Conservation (phyloP, 1,284 basidiomycete species). For the Ustilago hordei region DNA sequence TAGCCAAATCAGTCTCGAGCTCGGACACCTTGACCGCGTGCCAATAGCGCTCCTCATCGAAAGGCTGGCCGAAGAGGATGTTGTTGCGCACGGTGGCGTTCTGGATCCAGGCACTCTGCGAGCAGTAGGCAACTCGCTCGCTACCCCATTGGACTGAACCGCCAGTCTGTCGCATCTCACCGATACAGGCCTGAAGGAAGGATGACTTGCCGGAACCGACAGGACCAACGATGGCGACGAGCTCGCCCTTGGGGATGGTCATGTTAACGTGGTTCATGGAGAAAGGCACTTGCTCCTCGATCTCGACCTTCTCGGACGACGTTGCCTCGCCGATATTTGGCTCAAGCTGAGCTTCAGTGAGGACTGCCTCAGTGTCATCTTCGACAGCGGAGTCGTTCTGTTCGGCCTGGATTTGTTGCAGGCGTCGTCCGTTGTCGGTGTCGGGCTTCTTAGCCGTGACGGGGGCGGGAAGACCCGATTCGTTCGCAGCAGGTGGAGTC, state of each 20-base stretch:
- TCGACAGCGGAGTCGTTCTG: constrained; percentile 30
- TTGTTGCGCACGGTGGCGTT: constrained; percentile 78
- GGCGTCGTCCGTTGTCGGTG: constrained; percentile 28
- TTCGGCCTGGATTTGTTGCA: constrained; percentile 47
- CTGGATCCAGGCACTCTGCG: constrained; percentile 90
- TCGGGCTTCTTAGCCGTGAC: constrained; percentile 27
- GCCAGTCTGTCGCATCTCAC: constrained; percentile 62
- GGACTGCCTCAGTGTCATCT: constrained; percentile 30
- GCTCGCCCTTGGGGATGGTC: constrained; percentile 50
- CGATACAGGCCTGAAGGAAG: constrained; percentile 63
- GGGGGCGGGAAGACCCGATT: constrained; percentile 29
- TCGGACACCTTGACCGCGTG: constrained; percentile 59
- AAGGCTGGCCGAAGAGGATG: constrained; percentile 71
- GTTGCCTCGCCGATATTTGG: constrained; percentile 27
- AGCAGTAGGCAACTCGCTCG: constrained; percentile 78
- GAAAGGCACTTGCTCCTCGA: constrained; percentile 54
- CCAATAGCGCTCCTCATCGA: constrained; percentile 73
- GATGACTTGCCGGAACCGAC: constrained; percentile 68
- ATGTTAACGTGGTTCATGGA: constrained; percentile 53
- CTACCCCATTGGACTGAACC: constrained; percentile 65
- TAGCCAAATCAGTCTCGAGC: constrained; percentile 75
- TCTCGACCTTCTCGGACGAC: constrained; percentile 19
- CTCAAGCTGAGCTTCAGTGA: constrained; percentile 37
- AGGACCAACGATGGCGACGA: constrained; percentile 65
- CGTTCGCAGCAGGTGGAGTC: constrained; percentile 31